These are phyloP conservation scores for Uncinocarpus reesii DNA, from an alignment of 2,329 filamentous ascomycete genomes.

Conservation along the genomic window DNA sequence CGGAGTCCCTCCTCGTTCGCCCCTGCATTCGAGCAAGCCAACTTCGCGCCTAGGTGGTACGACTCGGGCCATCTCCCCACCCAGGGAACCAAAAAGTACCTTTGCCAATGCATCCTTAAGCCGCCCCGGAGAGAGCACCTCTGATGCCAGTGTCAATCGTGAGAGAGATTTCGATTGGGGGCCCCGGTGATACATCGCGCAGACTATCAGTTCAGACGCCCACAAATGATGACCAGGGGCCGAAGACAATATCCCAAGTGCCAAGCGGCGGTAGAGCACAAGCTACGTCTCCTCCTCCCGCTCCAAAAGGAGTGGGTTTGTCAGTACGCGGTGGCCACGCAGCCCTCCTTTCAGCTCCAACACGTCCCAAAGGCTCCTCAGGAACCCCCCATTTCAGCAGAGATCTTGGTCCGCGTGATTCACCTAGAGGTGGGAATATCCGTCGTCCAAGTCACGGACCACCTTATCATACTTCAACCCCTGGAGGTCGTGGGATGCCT, in stretches of 20 bases:
- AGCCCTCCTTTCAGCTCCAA: conserved; percentile 39
- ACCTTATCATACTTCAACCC: conserved; percentile 27
- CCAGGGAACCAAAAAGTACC: conserved; percentile 13
- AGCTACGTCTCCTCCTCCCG: conserved; percentile 27
- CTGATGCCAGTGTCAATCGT: conserved; percentile 12
- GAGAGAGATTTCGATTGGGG: conserved; percentile 12
- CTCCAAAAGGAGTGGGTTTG: conserved; percentile 27
- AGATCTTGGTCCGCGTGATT: conserved; percentile 12
- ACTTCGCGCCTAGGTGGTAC: conserved; percentile 12
- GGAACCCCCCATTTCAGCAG: conserved; percentile 22
- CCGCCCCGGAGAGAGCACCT: conserved; percentile 15
- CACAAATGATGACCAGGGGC: conserved; percentile 2
- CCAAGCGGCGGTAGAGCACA: conserved; percentile 22
- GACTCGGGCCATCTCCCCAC: conserved; percentile 9
- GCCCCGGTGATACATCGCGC: background rate
- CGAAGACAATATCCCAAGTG: conserved; percentile 19
- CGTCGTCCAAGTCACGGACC: conserved; percentile 27
- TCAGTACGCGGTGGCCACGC: conserved; percentile 32
- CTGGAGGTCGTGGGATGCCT: conserved; percentile 27
- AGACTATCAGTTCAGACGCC: background rate
- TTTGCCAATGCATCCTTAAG: conserved; percentile 12
- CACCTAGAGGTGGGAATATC: conserved; percentile 26
- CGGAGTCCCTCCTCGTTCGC: conserved; percentile 14
- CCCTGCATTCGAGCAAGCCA: conserved; percentile 12
- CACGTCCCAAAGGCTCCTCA: conserved; percentile 36